A percentile compares a stretch with the other conserved stretches of the same genome.
phyloP scores from a whole-genome alignment of 2,329 filamentous ascomycete species.

The Didymella pomorum region DNA sequence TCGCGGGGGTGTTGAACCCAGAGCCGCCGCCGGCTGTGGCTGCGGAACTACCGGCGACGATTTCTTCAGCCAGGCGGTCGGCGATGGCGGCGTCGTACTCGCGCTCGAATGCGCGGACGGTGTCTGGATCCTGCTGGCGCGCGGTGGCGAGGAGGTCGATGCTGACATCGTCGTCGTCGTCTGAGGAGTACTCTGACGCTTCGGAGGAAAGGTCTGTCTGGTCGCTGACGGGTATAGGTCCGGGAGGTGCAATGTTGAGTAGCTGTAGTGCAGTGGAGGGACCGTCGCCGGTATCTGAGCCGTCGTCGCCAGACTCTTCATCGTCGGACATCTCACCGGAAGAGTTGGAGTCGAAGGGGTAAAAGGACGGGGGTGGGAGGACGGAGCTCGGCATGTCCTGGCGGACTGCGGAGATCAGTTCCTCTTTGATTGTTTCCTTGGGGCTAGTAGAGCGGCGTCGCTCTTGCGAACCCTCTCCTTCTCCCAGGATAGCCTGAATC shows the following conservation, averaged over 20 bases:
- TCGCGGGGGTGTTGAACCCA: slow-evolving; percentile 54
- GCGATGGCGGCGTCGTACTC: slow-evolving; percentile 59
- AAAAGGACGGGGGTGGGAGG: slow-evolving; percentile 56
- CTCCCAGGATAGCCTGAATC: slow-evolving; percentile 48
- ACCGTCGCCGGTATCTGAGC: slow-evolving; percentile 8
- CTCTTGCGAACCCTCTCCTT: slow-evolving; percentile 19
- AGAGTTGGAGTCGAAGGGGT: slow-evolving; percentile 50
- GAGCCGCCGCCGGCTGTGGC: slow-evolving; percentile 60
- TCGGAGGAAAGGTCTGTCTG: slow-evolving; percentile 22
- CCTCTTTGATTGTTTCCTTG: slow-evolving; percentile 63
- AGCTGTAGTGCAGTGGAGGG: slow-evolving; percentile 40
- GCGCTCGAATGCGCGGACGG: slow-evolving; percentile 52
- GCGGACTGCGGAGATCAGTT: slow-evolving; percentile 73
- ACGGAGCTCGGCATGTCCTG: slow-evolving; percentile 62
- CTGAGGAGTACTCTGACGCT: slow-evolving; percentile 38
- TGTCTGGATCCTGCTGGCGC: slow-evolving; percentile 53
- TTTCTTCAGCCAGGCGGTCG: slow-evolving; percentile 58
- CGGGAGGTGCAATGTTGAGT: slow-evolving; percentile 35
- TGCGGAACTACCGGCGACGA: slow-evolving; percentile 58
- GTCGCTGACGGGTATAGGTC: not conserved
- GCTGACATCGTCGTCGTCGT: slow-evolving; percentile 49
- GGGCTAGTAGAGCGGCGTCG: slow-evolving; percentile 15
- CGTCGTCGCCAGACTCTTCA: slow-evolving; percentile 26
- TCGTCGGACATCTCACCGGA: slow-evolving; percentile 47
- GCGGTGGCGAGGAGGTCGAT: slow-evolving; percentile 58